phyloP scores from a whole-genome alignment of 1,284 basidiomycete genomes.

The Ganoderma meredithae region DNA sequence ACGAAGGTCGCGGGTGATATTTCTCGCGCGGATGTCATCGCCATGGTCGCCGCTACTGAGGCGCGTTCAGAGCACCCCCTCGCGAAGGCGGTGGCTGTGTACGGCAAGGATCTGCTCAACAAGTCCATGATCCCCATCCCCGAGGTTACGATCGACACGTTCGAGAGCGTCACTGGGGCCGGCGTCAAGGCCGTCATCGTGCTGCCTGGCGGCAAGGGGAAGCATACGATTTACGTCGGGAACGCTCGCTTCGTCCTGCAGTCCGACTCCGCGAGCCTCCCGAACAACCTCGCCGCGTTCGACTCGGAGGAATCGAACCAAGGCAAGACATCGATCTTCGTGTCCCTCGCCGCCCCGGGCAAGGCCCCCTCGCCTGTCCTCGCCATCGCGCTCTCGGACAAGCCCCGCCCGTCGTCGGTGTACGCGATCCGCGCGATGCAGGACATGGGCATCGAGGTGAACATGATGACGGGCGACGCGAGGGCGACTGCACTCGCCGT shows the following conservation, averaged over 20 bases:
- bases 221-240: conserved; percentile 75
- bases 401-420: conserved; percentile 82
- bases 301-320: conserved; percentile 69
- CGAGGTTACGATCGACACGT: conserved; percentile 61
- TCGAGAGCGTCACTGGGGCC: conserved; percentile 90
- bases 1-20: conserved; percentile 66
- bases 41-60: conserved; percentile 89
- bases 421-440: conserved; percentile 84
- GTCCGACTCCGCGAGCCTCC: conserved; percentile 57
- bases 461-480: conserved; percentile 92
- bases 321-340: conserved; percentile 90
- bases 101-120: conserved; percentile 76
- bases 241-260: conserved; percentile 74
- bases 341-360: conserved; percentile 72
- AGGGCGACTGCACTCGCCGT: conserved; percentile 85
- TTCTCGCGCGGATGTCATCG: conserved; percentile 73
- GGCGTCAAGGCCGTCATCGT: conserved; percentile 81
- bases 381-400: conserved; percentile 81
- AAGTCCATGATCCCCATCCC: conserved; percentile 46
- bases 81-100: conserved; percentile 88
- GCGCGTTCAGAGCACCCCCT: conserved; percentile 95
- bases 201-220: conserved; percentile 47
- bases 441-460: conserved; percentile 89
- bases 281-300: conserved; percentile 67
- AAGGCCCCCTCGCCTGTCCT: conserved; percentile 43